phyloP scores from a whole-genome alignment of 306 rosid species.

The Gillenia trifoliata region DNA sequence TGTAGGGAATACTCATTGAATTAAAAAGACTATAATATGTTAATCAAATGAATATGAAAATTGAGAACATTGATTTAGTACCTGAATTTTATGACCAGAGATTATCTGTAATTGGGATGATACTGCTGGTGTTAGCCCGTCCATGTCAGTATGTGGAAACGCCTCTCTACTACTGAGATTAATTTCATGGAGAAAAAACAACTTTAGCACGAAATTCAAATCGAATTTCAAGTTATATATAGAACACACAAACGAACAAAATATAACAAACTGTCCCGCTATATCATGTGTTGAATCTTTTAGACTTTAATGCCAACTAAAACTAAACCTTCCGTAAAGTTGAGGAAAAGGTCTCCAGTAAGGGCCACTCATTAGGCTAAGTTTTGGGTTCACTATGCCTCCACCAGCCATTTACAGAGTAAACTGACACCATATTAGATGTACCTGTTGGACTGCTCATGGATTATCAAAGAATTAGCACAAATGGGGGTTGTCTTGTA shows the following conservation, averaged over 20 bases:
- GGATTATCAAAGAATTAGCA: too few relatives aligned
- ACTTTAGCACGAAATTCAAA: not conserved
- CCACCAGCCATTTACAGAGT: not conserved
- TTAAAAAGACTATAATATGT: not conserved
- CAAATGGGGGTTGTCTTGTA: too few relatives aligned
- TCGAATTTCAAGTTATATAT: not conserved
- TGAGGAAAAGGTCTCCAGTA: not conserved
- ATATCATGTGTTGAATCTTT: not conserved
- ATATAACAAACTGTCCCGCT: not conserved
- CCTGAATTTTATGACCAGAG: conserved; percentile 63
- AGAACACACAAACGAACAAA: not conserved
- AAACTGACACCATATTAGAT: too few relatives aligned
- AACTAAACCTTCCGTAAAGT: not conserved
- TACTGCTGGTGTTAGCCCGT: conserved; percentile 33
- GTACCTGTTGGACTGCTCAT: not conserved
- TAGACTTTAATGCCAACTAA: not conserved
- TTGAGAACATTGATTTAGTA: conserved; percentile 10
- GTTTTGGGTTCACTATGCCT: not conserved
- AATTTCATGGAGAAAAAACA: not conserved
- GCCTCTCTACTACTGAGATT: conserved; percentile 49
- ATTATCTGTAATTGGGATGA: conserved; percentile 45
- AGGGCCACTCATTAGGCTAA: not conserved
- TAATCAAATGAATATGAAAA: not conserved
- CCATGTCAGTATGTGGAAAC: conserved; percentile 57
- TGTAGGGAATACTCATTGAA: too few relatives aligned